These are phyloP conservation scores for Mycena belliarum DNA, from an alignment of 768 basidiomycete species.

Conservation along the genomic window DNA sequence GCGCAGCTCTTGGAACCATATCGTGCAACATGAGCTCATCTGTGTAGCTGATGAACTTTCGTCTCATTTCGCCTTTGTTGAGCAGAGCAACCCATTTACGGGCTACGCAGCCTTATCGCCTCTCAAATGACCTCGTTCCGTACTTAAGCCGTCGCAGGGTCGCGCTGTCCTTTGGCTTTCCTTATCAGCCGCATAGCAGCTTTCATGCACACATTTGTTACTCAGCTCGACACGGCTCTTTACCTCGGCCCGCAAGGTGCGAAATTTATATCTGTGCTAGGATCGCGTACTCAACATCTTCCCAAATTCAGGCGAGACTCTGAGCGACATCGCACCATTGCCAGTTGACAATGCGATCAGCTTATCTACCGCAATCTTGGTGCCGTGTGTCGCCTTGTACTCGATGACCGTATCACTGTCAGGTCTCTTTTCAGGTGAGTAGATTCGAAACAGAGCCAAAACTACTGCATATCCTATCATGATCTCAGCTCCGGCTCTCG, in stretches of 20 bases:
- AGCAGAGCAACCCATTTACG: not conserved
- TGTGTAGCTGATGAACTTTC: not conserved
- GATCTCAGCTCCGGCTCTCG: not conserved
- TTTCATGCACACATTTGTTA: slow-evolving; percentile 11
- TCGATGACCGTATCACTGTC: not conserved
- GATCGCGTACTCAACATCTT: not conserved
- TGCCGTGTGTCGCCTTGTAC: slow-evolving; percentile 9
- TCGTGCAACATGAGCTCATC: too few species aligned
- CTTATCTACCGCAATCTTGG: not conserved
- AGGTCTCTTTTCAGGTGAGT: slow-evolving; percentile 6
- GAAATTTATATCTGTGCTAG: not conserved
- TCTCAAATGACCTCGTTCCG: slow-evolving; percentile 1
- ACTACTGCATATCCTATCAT: not conserved
- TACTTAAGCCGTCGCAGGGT: slow-evolving; percentile 1
- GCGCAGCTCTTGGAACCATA: too few species aligned
- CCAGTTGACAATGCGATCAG: not conserved
- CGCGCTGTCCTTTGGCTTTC: not conserved
- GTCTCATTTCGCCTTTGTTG: not conserved
- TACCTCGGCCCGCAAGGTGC: slow-evolving; percentile 5
- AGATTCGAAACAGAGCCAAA: not conserved
- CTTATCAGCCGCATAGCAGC: not conserved
- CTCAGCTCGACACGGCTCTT: slow-evolving; percentile 3
- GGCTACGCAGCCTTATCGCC: not conserved
- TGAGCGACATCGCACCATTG: not conserved
- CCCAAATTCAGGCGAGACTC: not conserved